Evolutionary conservation across 345 rosid genomes (phyloP).

Genomic region (Lepidium africanum): DNA sequence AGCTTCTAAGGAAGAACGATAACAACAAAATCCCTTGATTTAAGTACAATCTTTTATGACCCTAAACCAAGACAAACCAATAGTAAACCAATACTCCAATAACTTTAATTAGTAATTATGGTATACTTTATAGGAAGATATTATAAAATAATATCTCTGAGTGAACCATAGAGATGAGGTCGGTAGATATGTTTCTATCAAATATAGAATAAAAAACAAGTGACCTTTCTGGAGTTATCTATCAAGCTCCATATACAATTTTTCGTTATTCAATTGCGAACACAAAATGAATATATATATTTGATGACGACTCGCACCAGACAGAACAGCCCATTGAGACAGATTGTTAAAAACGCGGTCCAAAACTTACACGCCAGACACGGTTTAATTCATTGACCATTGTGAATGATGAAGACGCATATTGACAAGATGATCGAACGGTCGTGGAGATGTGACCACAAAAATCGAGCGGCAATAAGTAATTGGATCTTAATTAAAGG

Average conservation of each 20-base stretch:
- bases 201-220: neutral
- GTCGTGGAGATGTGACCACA: neutral
- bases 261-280: slow-evolving; percentile 21
- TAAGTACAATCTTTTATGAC: too few species aligned
- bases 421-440: slow-evolving; percentile 2
- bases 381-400: slow-evolving; percentile 17
- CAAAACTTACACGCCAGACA: slow-evolving; percentile 5
- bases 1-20: too few species aligned
- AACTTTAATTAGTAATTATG: neutral
- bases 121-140: slow-evolving; percentile 7
- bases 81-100: too few species aligned
- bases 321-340: slow-evolving; percentile 6
- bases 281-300: neutral
- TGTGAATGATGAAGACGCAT: neutral
- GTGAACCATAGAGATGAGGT: neutral
- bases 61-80: too few species aligned
- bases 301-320: slow-evolving; percentile 5
- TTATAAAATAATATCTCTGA: neutral
- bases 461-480: neutral
- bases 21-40: too few species aligned
- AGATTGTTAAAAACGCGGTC: slow-evolving; percentile 8
- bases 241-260: slow-evolving; percentile 23
- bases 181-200: slow-evolving; percentile 17
- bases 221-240: slow-evolving; percentile 20
- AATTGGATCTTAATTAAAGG: neutral